Percentiles rank a stretch among this genome's conserved stretches.
Evolutionary conservation across 2,329 filamentous ascomycete species (phyloP).

Genomic region (Phoma sp.): DNA sequence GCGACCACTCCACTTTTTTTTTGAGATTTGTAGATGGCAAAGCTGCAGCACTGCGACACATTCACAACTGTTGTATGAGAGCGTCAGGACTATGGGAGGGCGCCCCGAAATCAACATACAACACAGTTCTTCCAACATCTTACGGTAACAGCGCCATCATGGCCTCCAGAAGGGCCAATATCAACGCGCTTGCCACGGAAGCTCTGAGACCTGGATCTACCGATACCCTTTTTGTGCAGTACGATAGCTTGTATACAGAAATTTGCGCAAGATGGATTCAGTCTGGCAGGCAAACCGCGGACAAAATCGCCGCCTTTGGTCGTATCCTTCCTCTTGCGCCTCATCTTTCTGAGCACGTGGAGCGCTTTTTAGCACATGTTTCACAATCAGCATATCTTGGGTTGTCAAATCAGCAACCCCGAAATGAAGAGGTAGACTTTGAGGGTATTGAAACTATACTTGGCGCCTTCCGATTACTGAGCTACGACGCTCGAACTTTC

Average conservation of each 20-base stretch:
- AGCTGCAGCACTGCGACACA: slow-evolving; percentile 23
- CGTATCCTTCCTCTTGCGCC: slow-evolving; percentile 82
- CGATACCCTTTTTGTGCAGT: slow-evolving; percentile 74
- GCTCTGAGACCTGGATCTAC: slow-evolving; percentile 71
- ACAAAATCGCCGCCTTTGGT: slow-evolving; percentile 72
- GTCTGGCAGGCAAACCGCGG: slow-evolving; percentile 46
- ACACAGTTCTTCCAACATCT: slow-evolving; percentile 23
- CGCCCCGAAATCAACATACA: slow-evolving; percentile 30
- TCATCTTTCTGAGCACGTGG: slow-evolving; percentile 75
- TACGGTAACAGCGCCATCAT: slow-evolving; percentile 20
- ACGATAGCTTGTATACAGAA: slow-evolving; percentile 78
- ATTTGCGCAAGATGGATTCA: slow-evolving; percentile 79
- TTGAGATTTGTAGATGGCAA: slow-evolving; percentile 12
- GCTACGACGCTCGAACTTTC: slow-evolving; percentile 74
- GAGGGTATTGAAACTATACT: slow-evolving; percentile 60
- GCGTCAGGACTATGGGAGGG: slow-evolving; percentile 47
- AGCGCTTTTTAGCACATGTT: slow-evolving; percentile 52
- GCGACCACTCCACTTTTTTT: background rate
- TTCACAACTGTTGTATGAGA: slow-evolving; percentile 24
- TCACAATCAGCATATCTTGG: slow-evolving; percentile 35
- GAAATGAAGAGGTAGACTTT: background rate
- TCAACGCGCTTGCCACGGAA: slow-evolving; percentile 36
- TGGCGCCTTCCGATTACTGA: slow-evolving; percentile 78
- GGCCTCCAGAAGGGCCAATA: slow-evolving; percentile 35
- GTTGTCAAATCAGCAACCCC: slow-evolving; percentile 1